Evolutionary conservation across 106 monocot species (phyloP), one percentile per base, ranked within the genome.

Genomic region (Narthecium ossifragum): DNA sequence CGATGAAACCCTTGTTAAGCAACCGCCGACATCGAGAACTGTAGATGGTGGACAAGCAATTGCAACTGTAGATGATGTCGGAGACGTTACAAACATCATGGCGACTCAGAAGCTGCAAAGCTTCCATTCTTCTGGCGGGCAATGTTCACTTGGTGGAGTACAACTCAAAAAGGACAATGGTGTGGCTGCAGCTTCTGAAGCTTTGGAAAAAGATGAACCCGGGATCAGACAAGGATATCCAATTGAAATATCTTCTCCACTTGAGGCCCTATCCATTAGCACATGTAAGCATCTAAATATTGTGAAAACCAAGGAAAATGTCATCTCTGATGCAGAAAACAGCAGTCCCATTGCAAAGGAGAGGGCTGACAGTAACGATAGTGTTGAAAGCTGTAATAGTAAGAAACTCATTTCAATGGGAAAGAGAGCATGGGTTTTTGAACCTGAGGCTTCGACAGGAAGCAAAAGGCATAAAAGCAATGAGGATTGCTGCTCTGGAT

Each of bases 301-400:
- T 23, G 31, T 41, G 5, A 73, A 78, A 30, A 62, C 75, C 8
- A 78, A 85, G 54, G 66, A 66, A 65, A 61, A 60, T 56, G 31
- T 74, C 43, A 34, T 41, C 20, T 63, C 23, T 55, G 53, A 57
- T 65, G 12, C 36, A 9, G 61, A 51, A 38, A 53, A 68, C 24
- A 64, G 55, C 28, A 13, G 8, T 8, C 56, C 59, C 30, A 37
- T 55, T 34, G 58, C 70, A 58, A 70, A 71, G 32, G 76, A 71
- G 33, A 77, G 47, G 21, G 62, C 47, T 25, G 54, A 76, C 40
- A 79, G 73, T 59, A 66, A 74, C 68, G 82, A 82, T 31, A 86
- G 85, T 65, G 68, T 77, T 58, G 91, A 86, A 67, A 86, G 82
- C 65, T 58, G 57, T 43, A 76, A 41, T 23, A 70, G 77, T 34